Percentiles rank a stretch among this genome's conserved stretches.
Conservation (phyloP, 1,139 yeast genomes). For the Meyerozyma smithsonii region DNA sequence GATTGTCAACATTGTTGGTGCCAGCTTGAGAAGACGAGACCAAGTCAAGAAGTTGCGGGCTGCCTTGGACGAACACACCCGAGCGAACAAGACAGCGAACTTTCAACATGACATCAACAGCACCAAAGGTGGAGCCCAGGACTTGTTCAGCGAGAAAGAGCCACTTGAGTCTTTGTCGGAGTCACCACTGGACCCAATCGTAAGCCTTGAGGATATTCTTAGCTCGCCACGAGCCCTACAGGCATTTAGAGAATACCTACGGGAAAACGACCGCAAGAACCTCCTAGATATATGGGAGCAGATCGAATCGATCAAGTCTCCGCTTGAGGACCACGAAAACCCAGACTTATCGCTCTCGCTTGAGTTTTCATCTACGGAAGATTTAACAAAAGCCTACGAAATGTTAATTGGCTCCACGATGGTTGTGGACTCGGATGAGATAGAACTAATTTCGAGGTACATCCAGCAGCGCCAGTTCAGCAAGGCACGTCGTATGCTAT, state of each 20-base stretch:
- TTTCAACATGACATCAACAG: background rate
- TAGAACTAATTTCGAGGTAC: constrained; percentile 23
- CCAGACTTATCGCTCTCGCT: constrained; percentile 23
- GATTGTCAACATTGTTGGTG: constrained; percentile 58
- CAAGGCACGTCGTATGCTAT: constrained; percentile 51
- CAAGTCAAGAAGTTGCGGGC: constrained; percentile 72
- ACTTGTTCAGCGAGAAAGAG: too few species aligned
- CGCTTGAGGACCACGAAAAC: constrained; percentile 49
- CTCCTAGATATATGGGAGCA: constrained; percentile 61
- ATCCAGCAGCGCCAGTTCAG: constrained; percentile 14
- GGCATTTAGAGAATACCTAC: constrained; percentile 56
- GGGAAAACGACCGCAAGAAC: constrained; percentile 36
- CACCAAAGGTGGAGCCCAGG: too few species aligned
- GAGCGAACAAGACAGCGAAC: background rate
- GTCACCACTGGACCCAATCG: background rate
- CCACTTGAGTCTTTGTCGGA: background rate
- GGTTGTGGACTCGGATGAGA: constrained; percentile 15
- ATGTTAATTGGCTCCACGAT: background rate
- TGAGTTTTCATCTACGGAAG: constrained; percentile 42
- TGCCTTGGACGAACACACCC: constrained; percentile 64
- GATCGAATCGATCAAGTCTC: constrained; percentile 66
- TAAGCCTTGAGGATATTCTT: constrained; percentile 13
- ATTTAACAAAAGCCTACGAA: constrained; percentile 14
- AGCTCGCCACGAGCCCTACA: constrained; percentile 43
- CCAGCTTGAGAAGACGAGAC: constrained; percentile 64